Evolutionary conservation across 1,284 basidiomycete genomes (phyloP), one percentile per base, ranked within the genome.

Genomic region (Austroboletus novae-zelandiae): DNA sequence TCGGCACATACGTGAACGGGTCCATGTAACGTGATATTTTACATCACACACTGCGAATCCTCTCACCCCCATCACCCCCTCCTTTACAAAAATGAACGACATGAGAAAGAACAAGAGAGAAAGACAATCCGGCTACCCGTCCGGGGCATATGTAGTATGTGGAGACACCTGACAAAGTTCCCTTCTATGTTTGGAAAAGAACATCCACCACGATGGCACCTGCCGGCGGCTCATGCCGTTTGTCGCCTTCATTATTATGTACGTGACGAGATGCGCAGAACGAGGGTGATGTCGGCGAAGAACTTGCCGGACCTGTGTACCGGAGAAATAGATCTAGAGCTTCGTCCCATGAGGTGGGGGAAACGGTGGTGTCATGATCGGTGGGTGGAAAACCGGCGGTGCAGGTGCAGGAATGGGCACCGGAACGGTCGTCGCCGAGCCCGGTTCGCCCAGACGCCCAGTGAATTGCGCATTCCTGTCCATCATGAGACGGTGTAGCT

Each of bases 401-500:
- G 43, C 40, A 1, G 66, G 61, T 2, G 54, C 54, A 47, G 65
- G 60, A 45, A 60, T 48, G 20, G 64, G 61, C 13, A 65, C 57
- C 32, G 65, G 63, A 11, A 53, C 34, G 1, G 35, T 45, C 18
- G 30, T 47, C 9, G 48, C 36, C 11, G 52, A 43, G 18, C 50
- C 51, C 48, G 52, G 57, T 50, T 59, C 68, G 13, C 56, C 56
- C 2, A 59, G 43, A 15, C 75, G 67, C 35, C 76, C 76, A 20
- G 74, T 78, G 41, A 77, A 68, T 55, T 79, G 78, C 9, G 77
- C 75, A 65, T 83, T 83, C 50, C 83, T 72, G 41, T 84, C 82
- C 79, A 85, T 79, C 79, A 86, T 80, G 53, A 86, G 77, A 44
- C 76, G 74, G 59, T 85, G 84, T 36, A 81, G 61, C 78, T 79